Evolutionary conservation across 2,329 filamentous ascomycete genomes (phyloP), one percentile per base, ranked within the genome.

Genomic region (Fusarium sacchari): DNA sequence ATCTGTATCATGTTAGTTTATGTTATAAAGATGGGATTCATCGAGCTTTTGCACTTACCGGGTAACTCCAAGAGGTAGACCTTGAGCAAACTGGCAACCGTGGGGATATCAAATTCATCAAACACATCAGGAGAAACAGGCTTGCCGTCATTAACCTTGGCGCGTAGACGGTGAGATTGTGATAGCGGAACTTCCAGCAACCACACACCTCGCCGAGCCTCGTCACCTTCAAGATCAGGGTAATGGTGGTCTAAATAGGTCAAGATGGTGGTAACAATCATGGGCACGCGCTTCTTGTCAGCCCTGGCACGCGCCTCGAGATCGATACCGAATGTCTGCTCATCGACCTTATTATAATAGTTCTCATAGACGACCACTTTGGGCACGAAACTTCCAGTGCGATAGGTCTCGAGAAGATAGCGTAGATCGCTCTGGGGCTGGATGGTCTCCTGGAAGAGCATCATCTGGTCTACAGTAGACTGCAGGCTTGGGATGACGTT

Each of bases 401-500:
- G 92, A 84, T 99, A 99, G 81, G 96, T 99, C 84, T 99, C 96
- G 50, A 99, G 88, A 68, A 99, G 88, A 82, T 98, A 99, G 72
- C 96, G 90, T 76, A 99, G 85, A 82, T 99, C 96, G 43, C 94
- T 93, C 53, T 91, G 82, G 11, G 96, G 96, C 82, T 98, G 96
- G n/a, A 99, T 94, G 1, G 96, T 98, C 86, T 99, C 96, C 82
- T 99, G 96, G 84, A 97, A 99, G 52, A 99, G 88, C 91, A 99
- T 95, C 95, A 99, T 98, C 81, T 97, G 95, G 84, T 99, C 96
- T 30, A 99, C 95, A 1, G 95, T 95, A 67, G 96, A 96, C 83
- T 98, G 96, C 71, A 99, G 86, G 79, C 94, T 97, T 24, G 96
- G 97, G 72, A 99, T 98, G 78, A 98, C 96, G 79, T 99, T 99